Base-by-base conservation (phyloP, 805 yeast genomes). In the Lipomyces orientalis region DNA sequence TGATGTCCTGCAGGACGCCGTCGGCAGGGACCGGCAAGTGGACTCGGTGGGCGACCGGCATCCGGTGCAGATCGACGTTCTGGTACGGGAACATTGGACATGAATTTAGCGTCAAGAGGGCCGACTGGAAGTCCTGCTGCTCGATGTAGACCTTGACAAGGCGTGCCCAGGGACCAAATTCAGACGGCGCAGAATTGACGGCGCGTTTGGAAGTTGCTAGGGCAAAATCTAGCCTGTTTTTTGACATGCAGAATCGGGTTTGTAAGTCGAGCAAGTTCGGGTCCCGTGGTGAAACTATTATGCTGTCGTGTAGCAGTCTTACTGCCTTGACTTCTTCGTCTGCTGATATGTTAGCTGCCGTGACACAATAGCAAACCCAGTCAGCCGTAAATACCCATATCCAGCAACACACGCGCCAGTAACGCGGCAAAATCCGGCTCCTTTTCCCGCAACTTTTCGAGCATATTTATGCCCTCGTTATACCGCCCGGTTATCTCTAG, bases 161-260 rank as follows among this genome's bases (percentile, higher is more conserved):
- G 49, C 81, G 80, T 66, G 84, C 85, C 97, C 97, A 91, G 35
- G 89, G 80, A 61, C 83, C 85, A 75, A 88, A 91, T 75, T 89
- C 94, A 1, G 91, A 82, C 0, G 97, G 97, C n/a, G 90, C 81
- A 1, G 90, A 81, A 61, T 84, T 81, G 22, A 90, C 87, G 4
- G 93, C 85, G 33, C 85, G 81, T 22, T 82, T 78, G 0, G 96
- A 90, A 9, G 88, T 79, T 29, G 81, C 77, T 19, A 86, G 76
- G 0, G 97, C 97, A 55, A 85, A 75, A 52, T 82, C 84, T 19
- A 82, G 80, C n/a, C 86, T 74, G 33, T 80, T 77, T 75, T 88
- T 89, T 7, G 83, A 74, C 4, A 88, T 78, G 64, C 91, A 80
- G 73, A 88, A 90, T 70, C 83, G 82, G 0, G 90, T 86, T 77